Evolutionary conservation across 495 filamentous ascomycete genomes (phyloP).

Genomic region (Talaromyces proteolyticus): DNA sequence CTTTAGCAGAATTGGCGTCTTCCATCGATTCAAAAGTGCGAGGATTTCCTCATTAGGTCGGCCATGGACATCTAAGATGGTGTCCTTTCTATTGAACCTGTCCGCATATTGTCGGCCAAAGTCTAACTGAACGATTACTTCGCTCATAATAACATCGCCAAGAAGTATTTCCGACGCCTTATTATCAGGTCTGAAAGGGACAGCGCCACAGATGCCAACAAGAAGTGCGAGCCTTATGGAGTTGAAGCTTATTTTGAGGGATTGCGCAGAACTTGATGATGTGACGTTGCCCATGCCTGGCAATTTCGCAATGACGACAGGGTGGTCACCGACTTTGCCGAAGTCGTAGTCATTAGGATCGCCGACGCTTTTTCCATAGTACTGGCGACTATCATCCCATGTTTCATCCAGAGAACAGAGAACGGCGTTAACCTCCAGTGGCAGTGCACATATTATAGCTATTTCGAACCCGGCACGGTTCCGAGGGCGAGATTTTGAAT

Average conservation of each 20-base stretch:
- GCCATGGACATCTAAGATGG: conserved; percentile 14
- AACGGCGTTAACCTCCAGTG: conserved; percentile 21
- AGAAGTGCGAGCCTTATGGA: conserved; percentile 16
- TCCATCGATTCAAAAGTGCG: conserved; percentile 12
- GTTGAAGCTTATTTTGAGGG: conserved; percentile 12
- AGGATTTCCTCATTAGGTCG: conserved; percentile 21
- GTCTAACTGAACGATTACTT: conserved; percentile 25
- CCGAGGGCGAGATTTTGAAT: no score
- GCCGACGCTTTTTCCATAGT: conserved; percentile 11
- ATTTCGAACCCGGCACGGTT: conserved; percentile 15
- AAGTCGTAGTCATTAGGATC: conserved; percentile 21
- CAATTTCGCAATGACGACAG: conserved; percentile 19
- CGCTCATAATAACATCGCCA: conserved; percentile 40
- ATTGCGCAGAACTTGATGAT: conserved; percentile 12
- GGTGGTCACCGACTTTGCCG: conserved; percentile 16
- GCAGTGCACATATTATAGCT: conserved; percentile 22
- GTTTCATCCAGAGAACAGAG: conserved; percentile 18
- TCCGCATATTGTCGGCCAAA: conserved; percentile 19
- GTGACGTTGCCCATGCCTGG: conserved; percentile 15
- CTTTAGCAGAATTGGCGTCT: neutral
- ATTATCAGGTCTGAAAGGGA: conserved; percentile 13
- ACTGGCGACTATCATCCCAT: conserved; percentile 5
- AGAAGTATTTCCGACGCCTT: conserved; percentile 19
- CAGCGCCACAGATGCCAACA: conserved; percentile 23
- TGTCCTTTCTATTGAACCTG: conserved; percentile 16